Evolutionary conservation across 1,139 yeast genomes (phyloP), one percentile per base, ranked within the genome.

Genomic region (Nakaseomyces nivariensis): DNA sequence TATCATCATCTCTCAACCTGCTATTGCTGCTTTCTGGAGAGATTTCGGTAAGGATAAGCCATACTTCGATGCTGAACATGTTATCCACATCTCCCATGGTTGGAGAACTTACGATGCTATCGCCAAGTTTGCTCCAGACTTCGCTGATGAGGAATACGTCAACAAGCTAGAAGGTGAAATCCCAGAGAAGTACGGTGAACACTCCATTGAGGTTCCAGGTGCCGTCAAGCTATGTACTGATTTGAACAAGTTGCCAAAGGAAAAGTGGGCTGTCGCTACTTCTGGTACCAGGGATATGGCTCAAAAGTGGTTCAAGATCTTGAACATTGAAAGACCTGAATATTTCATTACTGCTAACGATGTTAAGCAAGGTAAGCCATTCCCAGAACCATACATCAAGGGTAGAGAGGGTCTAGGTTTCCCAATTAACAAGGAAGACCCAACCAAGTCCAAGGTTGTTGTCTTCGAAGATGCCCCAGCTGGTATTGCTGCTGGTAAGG

Each of bases 391-490:
- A 50, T 86, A 86, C 75, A 72, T 76, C 66, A 43, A 71, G 61
- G 86, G 85, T 58, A 77, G 85, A 72, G 68, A 76, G 62, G 71
- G 78, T 53, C 72, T 81, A 60, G 80, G 82, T 43, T 73, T 73
- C 65, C 75, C 76, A 56, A 64, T 69, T 52, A 67, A 61, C 51
- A 64, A 67, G 55, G 67, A 58, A 55, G 67, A 49, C 53, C 70
- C 67, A 51, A 57, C 61, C 43, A 49, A 54, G 46, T 61, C 66
- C 53, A 73, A 74, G 63, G 82, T 76, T 56, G 78, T 85, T 46
- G 95, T 86, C n/a, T 57, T 85, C 63, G 95, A 85, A 71, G 95
- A 85, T 65, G 94, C 95, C 47, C 92, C 92, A 48, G 92, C 90
- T 47, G 95, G 95, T 66, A 81, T 86, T 58, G 72, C 77, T 55